Base-by-base conservation (phyloP, 305 asterid genomes). In the Galium porrigens region DNA sequence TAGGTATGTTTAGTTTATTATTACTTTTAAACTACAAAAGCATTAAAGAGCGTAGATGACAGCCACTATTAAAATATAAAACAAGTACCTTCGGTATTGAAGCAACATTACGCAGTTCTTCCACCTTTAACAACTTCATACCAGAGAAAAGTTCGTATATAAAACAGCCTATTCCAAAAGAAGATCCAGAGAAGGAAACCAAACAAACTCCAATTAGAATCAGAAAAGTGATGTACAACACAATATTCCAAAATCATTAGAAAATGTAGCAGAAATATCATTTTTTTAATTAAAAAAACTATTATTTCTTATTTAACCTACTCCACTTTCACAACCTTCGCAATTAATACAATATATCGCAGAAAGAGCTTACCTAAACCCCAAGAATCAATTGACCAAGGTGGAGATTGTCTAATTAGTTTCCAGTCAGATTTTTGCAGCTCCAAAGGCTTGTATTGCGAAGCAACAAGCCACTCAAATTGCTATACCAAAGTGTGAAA, bases 381-480 rank as follows among this genome's bases (percentile, higher is more conserved):
- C 99, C 99, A 94, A 14, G 99, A 90, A 88, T 94, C 99, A 75
- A 87, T 65, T 46, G 96, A 80, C 97, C 97, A 94, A 48, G 95
- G 90, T 60, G 97, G 94, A 73, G 96, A 87, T 68, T 84, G 90
- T 80, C 96, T 87, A 72, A 94, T 74, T 73, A 87, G 64, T 59
- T 81, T 71, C 99, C 99, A 94, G 73, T 94, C 99, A 68, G 96
- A 84, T 73, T 89, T 92, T 53, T 84, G 69, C 79, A 94, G 63
- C 84, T 94, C 97, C 88, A 80, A 81, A 67, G 99, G 80, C 77
- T 94, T 94, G 88, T 94, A 94, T 77, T 87, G 97, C 58, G 96
- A 57, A 76, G 87, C 96, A 79, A 94, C 85, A 76, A 94, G 97
- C 95, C 94, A 89, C 74, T 89, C 99, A 76, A 82, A 89, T 87